A percentile compares a stretch with the other conserved stretches of the same genome.
These are phyloP conservation scores for Stevia rebaudiana DNA, from an alignment of 140 eudicot genomes.

Conservation along the genomic window DNA sequence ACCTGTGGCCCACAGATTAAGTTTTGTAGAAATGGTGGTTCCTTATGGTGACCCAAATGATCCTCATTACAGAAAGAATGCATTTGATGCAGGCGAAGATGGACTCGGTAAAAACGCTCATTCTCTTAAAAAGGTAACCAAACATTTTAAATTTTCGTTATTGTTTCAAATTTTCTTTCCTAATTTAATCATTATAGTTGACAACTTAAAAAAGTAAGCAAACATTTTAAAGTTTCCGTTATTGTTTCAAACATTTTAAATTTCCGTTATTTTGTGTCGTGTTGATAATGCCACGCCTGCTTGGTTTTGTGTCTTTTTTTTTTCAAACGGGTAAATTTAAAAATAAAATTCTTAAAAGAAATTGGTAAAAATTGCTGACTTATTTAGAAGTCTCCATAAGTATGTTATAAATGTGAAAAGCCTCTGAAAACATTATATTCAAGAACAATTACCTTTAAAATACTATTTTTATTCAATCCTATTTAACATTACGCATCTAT, in stretches of 20 bases:
- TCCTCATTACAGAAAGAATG: conserved; percentile 96
- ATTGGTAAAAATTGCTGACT: neutral
- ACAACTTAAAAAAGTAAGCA: too few relatives aligned
- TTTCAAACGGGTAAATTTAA: neutral
- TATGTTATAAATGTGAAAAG: neutral
- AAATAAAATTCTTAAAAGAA: neutral
- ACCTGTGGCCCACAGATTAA: conserved; percentile 93
- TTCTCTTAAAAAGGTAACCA: conserved; percentile 78
- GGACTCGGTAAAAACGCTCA: conserved; percentile 98
- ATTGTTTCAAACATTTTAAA: too few relatives aligned
- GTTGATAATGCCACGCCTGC: neutral
- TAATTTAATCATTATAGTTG: neutral
- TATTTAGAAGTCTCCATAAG: neutral
- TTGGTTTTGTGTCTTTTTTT: neutral
- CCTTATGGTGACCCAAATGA: conserved; percentile 99
- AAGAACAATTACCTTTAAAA: neutral
- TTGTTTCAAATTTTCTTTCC: neutral
- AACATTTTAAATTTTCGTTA: neutral
- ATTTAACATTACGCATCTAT: neutral
- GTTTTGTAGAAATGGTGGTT: conserved; percentile 99
- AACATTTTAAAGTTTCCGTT: too few relatives aligned
- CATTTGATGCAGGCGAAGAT: conserved; percentile 99
- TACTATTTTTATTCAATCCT: neutral
- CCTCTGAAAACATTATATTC: neutral
- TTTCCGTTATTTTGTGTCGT: neutral